Percentiles rank a stretch among this genome's conserved stretches.
Evolutionary conservation across 805 yeast species (phyloP).

Genomic region (Zygosaccharomyces rouxii): DNA sequence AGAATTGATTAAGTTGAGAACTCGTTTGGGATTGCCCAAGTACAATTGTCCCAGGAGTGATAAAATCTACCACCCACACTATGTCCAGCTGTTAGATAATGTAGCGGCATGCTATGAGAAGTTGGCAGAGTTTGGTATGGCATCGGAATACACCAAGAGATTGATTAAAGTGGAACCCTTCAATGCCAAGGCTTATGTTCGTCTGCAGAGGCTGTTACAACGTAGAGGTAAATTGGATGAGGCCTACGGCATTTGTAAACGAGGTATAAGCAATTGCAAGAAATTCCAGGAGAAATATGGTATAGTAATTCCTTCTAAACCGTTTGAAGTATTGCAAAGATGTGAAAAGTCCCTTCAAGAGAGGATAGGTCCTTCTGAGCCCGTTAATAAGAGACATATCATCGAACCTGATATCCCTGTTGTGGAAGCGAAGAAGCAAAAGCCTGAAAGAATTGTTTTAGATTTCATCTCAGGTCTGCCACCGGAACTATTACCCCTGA

Average conservation of each 20-base stretch:
- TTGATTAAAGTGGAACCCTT: conserved; percentile 27
- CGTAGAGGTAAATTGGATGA: conserved; percentile 16
- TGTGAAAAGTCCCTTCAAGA: background rate
- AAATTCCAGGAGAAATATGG: conserved; percentile 13
- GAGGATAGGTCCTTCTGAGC: conserved; percentile 1
- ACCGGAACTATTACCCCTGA: conserved; percentile 22
- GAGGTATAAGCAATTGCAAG: conserved; percentile 17
- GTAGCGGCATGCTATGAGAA: conserved; percentile 30
- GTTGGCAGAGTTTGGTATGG: conserved; percentile 22
- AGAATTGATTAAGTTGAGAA: conserved; percentile 16
- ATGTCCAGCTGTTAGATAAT: conserved; percentile 26
- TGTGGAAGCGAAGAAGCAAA: background rate
- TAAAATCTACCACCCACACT: conserved; percentile 27
- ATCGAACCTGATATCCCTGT: conserved; percentile 21
- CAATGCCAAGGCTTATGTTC: conserved; percentile 27
- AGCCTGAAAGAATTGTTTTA: background rate
- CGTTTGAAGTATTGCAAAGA: conserved; percentile 4
- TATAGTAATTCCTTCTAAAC: conserved; percentile 14
- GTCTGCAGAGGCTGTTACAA: conserved; percentile 28
- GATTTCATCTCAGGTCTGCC: conserved; percentile 27
- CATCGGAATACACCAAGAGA: conserved; percentile 20
- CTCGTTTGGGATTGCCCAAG: conserved; percentile 9
- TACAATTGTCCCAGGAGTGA: conserved; percentile 8
- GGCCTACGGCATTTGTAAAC: conserved; percentile 22
- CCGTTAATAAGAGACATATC: conserved; percentile 7